Evolutionary conservation across 352 stramenopile genomes (phyloP), one percentile per base, ranked within the genome.

Genomic region (Hyphochytrium catenoides): DNA sequence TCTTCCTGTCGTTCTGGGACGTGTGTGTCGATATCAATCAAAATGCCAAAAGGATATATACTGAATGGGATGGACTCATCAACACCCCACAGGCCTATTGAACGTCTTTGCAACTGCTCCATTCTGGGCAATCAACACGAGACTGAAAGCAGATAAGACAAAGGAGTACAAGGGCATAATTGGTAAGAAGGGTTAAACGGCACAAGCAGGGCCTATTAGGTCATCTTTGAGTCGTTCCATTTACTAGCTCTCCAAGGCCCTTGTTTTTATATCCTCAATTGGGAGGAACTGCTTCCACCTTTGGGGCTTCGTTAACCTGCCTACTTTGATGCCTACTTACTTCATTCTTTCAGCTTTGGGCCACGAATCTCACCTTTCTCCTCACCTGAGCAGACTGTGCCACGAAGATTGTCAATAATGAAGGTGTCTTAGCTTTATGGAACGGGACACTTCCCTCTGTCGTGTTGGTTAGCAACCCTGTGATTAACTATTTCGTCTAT

Each of bases 401-500:
- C 39, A 34, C 36, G 21, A 59, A 76, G 47, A 53, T 79, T 30
- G 52, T 58, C 11, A 45, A 45, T 6, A 62, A 59, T 16, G 74
- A 91, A 39, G 83, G 83, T 3, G 29, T 84, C 5, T 31, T 48
- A 11, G 74, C 72, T 39, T 64, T 95, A 30, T 95, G 81, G 81
- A 82, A 75, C 36, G 81, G 81, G 22, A 91, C 77, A 18, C 39
- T 66, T 17, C 67, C 77, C 18, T 93, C 77, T 26, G 46, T 95
- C 14, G 59, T 94, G 2, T 62, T 94, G 8, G 79, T 94, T 31
- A 85, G 69, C 12, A 95, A 95, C 56, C 84, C 84, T 4, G 74
- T 88, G 36, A 92, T 95, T 44, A 81, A 95, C 58, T 91, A 91
- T 50, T 72, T 92, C 39, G 70, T 71, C 29, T 95, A 95, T 59